These are phyloP conservation scores for Boletus vinaceobasis DNA, from an alignment of 768 basidiomycete species.

Conservation along the genomic window DNA sequence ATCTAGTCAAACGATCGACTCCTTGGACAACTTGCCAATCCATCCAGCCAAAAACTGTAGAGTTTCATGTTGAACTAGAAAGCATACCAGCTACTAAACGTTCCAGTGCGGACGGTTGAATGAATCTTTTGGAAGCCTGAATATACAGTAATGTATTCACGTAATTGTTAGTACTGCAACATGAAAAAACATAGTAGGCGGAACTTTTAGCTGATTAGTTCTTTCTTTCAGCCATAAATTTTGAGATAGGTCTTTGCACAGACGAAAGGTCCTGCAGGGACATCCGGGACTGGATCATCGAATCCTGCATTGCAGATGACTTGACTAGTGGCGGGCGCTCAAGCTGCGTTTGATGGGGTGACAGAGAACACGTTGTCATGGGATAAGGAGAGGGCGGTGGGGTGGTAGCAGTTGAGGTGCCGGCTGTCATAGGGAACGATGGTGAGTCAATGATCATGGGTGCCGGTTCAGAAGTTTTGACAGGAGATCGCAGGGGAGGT, in stretches of 20 bases:
- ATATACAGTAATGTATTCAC: background rate
- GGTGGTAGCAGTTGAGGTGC: background rate
- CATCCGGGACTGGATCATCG: background rate
- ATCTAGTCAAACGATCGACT: background rate
- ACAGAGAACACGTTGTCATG: conserved; percentile 15
- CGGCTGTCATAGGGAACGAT: conserved; percentile 12
- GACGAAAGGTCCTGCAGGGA: background rate
- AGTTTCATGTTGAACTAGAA: background rate
- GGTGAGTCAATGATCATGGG: conserved; percentile 19
- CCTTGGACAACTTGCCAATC: background rate
- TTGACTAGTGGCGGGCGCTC: conserved; percentile 26
- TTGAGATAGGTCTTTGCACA: conserved; percentile 24
- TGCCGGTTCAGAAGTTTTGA: background rate
- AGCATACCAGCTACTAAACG: background rate
- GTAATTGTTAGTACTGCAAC: background rate
- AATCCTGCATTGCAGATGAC: conserved; percentile 12
- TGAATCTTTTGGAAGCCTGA: background rate
- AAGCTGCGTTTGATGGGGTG: conserved; percentile 10
- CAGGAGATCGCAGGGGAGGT: conserved; percentile 4
- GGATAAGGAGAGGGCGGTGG: conserved; percentile 5
- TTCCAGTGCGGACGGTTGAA: too few relatives aligned
- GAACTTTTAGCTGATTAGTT: background rate
- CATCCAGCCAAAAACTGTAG: background rate
- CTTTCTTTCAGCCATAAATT: conserved; percentile 34
- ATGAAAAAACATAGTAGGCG: background rate